Base-by-base conservation (phyloP, 2,329 filamentous ascomycete species). In the Blastomyces parvus region DNA sequence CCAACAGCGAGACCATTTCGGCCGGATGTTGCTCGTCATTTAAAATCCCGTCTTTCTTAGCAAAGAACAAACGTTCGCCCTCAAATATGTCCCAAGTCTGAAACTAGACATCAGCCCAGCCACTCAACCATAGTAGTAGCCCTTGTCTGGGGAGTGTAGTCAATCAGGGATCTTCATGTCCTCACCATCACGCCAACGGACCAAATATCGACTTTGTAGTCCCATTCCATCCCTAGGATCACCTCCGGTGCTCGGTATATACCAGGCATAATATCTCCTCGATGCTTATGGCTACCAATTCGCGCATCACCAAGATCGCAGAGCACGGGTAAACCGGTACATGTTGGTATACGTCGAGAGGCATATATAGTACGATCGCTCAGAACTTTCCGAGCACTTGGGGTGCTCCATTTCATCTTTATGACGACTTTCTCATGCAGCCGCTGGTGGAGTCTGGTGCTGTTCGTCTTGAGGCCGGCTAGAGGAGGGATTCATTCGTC, bases 191-290 rank as follows among this genome's bases (percentile, higher is more conserved):
- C 38, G 30, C 64, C 66, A 50, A 69, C 40, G 59, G 68, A 68
- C 67, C 69, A 70, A 44, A 70, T 68, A 61, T 70, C 67, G 25
- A 64, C 67, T 59, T 67, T 68, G 58, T 64, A 69, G 33, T 59
- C 62, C 69, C 67, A 70, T 13, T 55, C 40, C 17, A 61, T 64
- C 3, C 64, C 60, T 44, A 70, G 52, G 11, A 68, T 60, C 17
- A 70, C 64, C 56, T 70, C 67, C 4, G 69, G 66, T 25, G 68
- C 68, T 64, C 62, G 64, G 59, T 66, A 70, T 22, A 66, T 62
- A 46, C 64, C 44, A 14, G 67, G 64, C 59, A 70, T 66, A 42
- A 70, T 66, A 63, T 67, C 60, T 22, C 62, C 61, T 60, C 48
- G 53, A 52, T 57, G 48, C 56, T 59, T 59, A 56, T 42, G 38